A percentile compares a stretch with the other conserved stretches of the same genome.
These are phyloP conservation scores for Solanum hybrid DNA, from an alignment of 305 asterid species.

Conservation along the genomic window DNA sequence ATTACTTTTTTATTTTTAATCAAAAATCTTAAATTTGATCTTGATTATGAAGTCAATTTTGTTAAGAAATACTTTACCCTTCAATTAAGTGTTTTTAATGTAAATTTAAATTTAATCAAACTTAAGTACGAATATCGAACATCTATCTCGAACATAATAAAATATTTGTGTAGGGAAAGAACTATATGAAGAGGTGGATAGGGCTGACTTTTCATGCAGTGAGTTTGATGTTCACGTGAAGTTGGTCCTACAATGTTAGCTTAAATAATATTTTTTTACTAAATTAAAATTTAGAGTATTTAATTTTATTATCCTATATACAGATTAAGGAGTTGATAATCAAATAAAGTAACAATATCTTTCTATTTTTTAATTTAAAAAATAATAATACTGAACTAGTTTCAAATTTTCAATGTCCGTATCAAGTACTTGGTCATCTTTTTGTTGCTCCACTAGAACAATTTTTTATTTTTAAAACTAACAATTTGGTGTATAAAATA, in stretches of 20 bases:
- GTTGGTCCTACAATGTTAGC: conserved; percentile 23
- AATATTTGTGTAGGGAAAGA: not conserved
- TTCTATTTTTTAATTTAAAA: not conserved
- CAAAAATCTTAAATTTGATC: accelerated
- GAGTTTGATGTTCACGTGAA: conserved; percentile 28
- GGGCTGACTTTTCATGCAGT: conserved; percentile 27
- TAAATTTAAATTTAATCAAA: not conserved
- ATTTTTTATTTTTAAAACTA: not conserved
- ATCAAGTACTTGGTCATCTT: conserved; percentile 9
- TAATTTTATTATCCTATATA: not conserved
- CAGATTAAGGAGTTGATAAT: conserved; percentile 7
- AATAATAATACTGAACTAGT: not conserved
- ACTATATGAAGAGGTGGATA: not conserved
- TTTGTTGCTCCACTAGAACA: not conserved
- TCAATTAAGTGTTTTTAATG: not conserved
- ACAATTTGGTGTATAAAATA: not conserved
- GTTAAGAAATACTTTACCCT: accelerated
- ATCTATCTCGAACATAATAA: not conserved
- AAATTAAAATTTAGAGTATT: conserved; percentile 2
- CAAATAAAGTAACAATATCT: conserved; percentile 13
- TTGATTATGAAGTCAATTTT: not conserved
- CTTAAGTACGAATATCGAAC: not conserved
- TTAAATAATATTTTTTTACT: conserved; percentile 3
- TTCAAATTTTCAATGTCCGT: conserved; percentile 1
- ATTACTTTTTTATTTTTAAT: not conserved